These are phyloP conservation scores for Pestalotiopsis fici DNA, from an alignment of 2,329 filamentous ascomycete genomes.

Conservation along the genomic window DNA sequence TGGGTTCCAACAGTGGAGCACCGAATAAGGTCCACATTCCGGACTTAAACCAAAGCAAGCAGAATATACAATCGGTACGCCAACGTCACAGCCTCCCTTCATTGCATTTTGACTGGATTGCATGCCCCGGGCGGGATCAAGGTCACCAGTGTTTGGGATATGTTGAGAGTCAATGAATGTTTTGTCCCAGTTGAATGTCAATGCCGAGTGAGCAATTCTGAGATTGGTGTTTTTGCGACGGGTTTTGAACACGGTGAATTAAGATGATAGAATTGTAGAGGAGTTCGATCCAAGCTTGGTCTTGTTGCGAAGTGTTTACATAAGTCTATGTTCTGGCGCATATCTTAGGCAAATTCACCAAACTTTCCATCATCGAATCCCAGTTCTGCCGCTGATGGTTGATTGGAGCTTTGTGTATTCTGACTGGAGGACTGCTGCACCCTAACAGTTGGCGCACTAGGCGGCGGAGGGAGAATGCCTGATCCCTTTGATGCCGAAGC, in stretches of 20 bases:
- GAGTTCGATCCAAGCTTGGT: not conserved
- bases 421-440: constrained; percentile 55
- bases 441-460: constrained; percentile 62
- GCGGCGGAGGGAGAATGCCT: constrained; percentile 64
- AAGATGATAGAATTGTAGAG: not conserved
- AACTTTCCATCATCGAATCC: constrained; percentile 89
- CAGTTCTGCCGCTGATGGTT: constrained; percentile 58
- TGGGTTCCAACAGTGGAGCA: no score
- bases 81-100: constrained; percentile 17
- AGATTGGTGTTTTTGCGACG: not conserved
- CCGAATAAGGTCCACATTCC: no score
- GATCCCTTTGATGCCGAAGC: constrained; percentile 32
- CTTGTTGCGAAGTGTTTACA: not conserved
- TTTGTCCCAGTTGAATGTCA: not conserved
- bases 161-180: not conserved
- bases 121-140: not conserved
- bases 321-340: not conserved
- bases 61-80: not conserved
- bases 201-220: no score
- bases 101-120: constrained; percentile 9
- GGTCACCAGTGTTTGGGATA: constrained; percentile 8
- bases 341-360: constrained; percentile 70
- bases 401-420: constrained; percentile 38
- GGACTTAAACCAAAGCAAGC: no score
- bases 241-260: not conserved